Base-by-base conservation (phyloP, 202 grass and related monocot genomes). In the Zoysia matrella region DNA sequence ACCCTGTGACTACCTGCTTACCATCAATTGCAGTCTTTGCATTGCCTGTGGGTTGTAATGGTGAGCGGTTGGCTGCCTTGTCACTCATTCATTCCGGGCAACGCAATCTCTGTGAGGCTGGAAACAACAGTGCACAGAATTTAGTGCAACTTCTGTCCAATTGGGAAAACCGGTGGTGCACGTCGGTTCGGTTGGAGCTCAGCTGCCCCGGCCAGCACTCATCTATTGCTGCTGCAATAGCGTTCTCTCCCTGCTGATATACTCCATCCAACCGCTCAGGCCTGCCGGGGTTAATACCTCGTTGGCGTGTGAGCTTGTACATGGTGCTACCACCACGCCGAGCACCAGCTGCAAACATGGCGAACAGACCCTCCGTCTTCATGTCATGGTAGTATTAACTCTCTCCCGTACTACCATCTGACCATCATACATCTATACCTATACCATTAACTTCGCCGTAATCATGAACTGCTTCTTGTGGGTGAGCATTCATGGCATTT, bases 401-500 rank as follows among this genome's bases (percentile, higher is more conserved):
- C 46, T 69, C 47, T 44, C 85, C 78, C 71, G 87, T 86, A 89
- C 90, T 86, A 89, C 90, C 74, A 16, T 87, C 75, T 91, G 86
- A 89, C 64, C 69, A 73, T 87, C 92, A 94, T 80, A 86, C 83
- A 75, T 89, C 72, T 84, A 91, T 79, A 91, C 89, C 89, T 87
- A 84, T 80, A 87, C 80, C 84, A 92, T 94, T 92, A 90, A 90
- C 71, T 88, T 52, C 82, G 66, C 73, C 56, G 79, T 86, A 86
- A 88, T 92, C 82, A 89, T 88, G 88, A 82, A 90, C 73, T 92
- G 79, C 67, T 79, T 77, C 79, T 88, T 90, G 83, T 82, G 72
- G 88, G 80, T 92, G 88, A 16, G 88, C 90, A 95, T 90, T 95
- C 90, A 90, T 89, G 82, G 48, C 78, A 73, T 75, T 83, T 88